A percentile compares a stretch with the other conserved stretches of the same genome.
Evolutionary conservation across 345 rosid species (phyloP).

Genomic region (Barbarea vulgaris): DNA sequence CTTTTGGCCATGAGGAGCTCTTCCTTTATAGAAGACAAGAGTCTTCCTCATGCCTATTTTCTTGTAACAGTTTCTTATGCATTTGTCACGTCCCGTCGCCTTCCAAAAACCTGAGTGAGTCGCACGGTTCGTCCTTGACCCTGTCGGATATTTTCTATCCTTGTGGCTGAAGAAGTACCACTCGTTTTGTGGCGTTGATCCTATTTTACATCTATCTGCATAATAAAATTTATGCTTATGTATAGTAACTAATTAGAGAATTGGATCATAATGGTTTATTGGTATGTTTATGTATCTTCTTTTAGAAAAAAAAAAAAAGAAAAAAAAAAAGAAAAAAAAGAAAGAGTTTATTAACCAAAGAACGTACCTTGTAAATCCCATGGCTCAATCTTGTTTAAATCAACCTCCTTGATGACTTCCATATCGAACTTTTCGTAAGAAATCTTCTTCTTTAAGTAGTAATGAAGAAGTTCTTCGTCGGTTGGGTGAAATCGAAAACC

Average conservation of each 20-base stretch:
- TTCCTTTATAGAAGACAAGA: slow-evolving; percentile 90
- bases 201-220: slow-evolving; percentile 82
- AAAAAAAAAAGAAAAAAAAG: too few relatives aligned
- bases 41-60: slow-evolving; percentile 99
- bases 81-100: slow-evolving; percentile 97
- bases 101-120: slow-evolving; percentile 96
- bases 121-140: slow-evolving; percentile 94
- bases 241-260: neutral
- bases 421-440: slow-evolving; percentile 90
- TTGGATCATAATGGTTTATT: neutral
- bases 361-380: slow-evolving; percentile 95
- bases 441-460: slow-evolving; percentile 88
- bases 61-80: slow-evolving; percentile 72
- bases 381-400: slow-evolving; percentile 94
- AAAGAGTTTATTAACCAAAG: neutral
- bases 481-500: slow-evolving; percentile 97
- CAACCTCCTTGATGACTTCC: slow-evolving; percentile 95
- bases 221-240: neutral
- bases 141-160: slow-evolving; percentile 94
- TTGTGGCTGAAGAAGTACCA: slow-evolving; percentile 99
- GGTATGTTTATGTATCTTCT: too few relatives aligned
- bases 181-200: slow-evolving; percentile 90
- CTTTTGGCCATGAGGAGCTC: slow-evolving; percentile 97
- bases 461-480: slow-evolving; percentile 91
- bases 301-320: too few relatives aligned